These are phyloP conservation scores for Apiospora koreana DNA, from an alignment of 2,329 filamentous ascomycete species.

Conservation along the genomic window DNA sequence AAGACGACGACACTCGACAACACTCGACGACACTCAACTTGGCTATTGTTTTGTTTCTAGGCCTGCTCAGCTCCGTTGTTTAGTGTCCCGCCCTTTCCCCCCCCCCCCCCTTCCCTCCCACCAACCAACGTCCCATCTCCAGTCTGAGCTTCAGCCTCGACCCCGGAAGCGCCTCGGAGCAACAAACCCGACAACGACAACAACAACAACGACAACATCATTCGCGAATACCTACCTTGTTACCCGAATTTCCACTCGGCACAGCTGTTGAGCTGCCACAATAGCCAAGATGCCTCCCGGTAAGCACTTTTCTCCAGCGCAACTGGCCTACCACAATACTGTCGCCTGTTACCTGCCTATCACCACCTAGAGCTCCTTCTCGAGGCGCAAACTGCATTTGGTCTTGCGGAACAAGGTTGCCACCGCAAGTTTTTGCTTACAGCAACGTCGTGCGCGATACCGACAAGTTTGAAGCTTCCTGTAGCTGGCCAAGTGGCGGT, in stretches of 20 bases:
- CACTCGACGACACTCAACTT: neutral
- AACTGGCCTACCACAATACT: neutral
- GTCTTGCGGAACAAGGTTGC: neutral
- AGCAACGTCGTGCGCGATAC: neutral
- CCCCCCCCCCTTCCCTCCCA: neutral
- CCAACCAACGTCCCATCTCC: neutral
- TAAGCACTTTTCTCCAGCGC: neutral
- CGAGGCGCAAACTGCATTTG: neutral
- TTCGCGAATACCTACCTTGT: neutral
- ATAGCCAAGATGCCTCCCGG: slow-evolving; percentile 5
- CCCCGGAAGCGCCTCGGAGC: neutral
- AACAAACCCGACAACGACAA: neutral
- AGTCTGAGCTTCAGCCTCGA: slow-evolving; percentile 7
- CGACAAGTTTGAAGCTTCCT: neutral
- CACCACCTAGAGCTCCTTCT: neutral
- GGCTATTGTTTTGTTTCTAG: slow-evolving; percentile 5
- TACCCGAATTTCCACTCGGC: neutral
- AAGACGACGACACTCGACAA: too few species aligned
- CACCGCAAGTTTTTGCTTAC: neutral
- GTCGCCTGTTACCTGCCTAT: neutral
- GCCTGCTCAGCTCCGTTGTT: neutral
- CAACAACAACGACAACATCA: neutral
- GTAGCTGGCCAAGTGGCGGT: neutral
- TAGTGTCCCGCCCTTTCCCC: neutral
- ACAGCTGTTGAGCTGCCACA: neutral